Conservation (phyloP, 2,329 filamentous ascomycete species). For the Leptographium wingfieldii region DNA sequence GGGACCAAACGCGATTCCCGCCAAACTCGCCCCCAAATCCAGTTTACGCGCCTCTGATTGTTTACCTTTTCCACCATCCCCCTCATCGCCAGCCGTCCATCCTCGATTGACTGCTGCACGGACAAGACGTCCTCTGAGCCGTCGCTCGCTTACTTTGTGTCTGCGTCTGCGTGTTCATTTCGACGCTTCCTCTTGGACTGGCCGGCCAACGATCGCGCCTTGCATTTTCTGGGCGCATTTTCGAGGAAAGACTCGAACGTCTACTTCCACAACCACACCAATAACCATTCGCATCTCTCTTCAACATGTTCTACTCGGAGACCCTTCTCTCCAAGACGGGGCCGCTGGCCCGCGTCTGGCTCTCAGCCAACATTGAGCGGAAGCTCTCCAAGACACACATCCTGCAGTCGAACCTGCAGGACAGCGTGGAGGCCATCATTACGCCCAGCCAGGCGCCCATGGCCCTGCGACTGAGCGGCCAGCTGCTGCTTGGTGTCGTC, state of each 20-base stretch:
- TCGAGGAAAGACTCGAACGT: no score
- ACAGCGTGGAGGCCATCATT: conserved; percentile 91
- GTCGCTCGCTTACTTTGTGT: neutral
- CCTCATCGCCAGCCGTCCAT: no score
- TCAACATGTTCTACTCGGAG: conserved; percentile 89
- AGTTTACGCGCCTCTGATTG: conserved; percentile 1
- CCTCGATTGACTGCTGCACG: no score
- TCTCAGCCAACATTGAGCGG: conserved; percentile 94
- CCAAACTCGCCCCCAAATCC: no score
- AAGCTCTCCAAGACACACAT: conserved; percentile 97
- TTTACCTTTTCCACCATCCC: conserved; percentile 1
- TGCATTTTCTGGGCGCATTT: neutral
- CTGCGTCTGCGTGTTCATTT: neutral
- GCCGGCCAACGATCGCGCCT: neutral
- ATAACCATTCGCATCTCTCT: neutral
- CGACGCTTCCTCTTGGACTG: neutral
- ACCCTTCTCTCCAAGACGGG: conserved; percentile 92
- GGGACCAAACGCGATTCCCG: neutral
- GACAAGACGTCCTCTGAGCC: neutral
- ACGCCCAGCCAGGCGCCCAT: conserved; percentile 87
- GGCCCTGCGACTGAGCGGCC: conserved; percentile 84
- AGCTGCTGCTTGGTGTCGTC: conserved; percentile 88
- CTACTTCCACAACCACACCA: no score
- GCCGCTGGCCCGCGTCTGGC: conserved; percentile 93
- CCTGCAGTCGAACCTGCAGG: conserved; percentile 83